Base-by-base conservation (phyloP, 495 filamentous ascomycete genomes). In the Xylaria longipes region DNA sequence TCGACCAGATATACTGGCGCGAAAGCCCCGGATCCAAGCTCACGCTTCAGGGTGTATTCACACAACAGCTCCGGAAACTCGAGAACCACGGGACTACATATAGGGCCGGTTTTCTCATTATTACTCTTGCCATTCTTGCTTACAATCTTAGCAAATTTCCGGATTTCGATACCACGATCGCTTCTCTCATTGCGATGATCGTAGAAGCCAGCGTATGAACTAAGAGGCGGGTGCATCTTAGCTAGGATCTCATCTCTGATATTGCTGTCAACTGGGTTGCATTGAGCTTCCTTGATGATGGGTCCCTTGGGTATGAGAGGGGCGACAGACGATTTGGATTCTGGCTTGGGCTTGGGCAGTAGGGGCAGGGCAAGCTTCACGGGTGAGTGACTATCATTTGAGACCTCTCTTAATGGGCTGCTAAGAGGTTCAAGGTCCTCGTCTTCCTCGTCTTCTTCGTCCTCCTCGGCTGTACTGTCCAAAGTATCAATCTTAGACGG, bases 1-100 rank as follows among this genome's bases (percentile, higher is more conserved):
- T 97, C 91, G 14, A 92, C 90, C 2, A 98, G 87, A 79, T 98
- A 98, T 8, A 99, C 97, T 0, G 96, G 94, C 8, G 94, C 96
- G 80, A 94, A 98, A 3, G 97, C 95, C 31, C 96, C 96, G 25
- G 93, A 91, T 11, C 96, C 96, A 9, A 99, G 89, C 76, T 97
- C 94, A n/a, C 91, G 89, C 72, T 91, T 92, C 69, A 99, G 81
- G 11, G 91, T 90, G 81, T 97, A 98, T 5, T 84, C 80, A 7
- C 87, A 82, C 20, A 87, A 80, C 22, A 82, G 79, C 37, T 87
- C 89, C 0, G 89, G 86, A 69, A 98, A 93, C 52, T 89, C 82
- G 20, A 99, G 85, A 35, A 87, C 85, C 1, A 92, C 92, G 1
- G 89, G 84, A n/a, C 45, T 63, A 22, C 87, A 81, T 20, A 91